Conservation (phyloP, 2,329 filamentous ascomycete species). For the Penicillium digitatum region DNA sequence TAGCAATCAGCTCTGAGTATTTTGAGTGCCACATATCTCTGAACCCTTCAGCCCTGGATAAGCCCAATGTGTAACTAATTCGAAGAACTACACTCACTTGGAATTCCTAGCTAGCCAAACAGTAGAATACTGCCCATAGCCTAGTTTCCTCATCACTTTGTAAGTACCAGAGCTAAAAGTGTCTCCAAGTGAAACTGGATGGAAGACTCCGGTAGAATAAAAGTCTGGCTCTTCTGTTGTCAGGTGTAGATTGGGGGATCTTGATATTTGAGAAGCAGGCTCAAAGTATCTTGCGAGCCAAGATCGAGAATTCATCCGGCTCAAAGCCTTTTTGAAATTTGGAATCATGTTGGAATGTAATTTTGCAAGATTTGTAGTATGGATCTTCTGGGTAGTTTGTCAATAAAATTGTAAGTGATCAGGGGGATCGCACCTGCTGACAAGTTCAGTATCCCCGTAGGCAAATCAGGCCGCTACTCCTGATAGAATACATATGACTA, state of each 20-base stretch:
- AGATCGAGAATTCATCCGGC: background rate
- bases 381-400: no score
- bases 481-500: no score
- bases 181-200: conserved; percentile 45
- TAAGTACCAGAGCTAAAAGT: conserved; percentile 91
- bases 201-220: background rate
- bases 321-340: background rate
- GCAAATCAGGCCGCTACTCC: no score
- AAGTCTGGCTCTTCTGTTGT: background rate
- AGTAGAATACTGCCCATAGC: conserved; percentile 92
- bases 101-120: conserved; percentile 78
- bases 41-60: background rate
- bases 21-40: background rate
- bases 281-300: background rate
- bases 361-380: no score
- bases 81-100: conserved; percentile 35
- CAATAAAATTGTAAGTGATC: no score
- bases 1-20: background rate
- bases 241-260: background rate
- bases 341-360: background rate
- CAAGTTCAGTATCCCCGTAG: no score
- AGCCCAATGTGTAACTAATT: conserved; percentile 13
- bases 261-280: background rate
- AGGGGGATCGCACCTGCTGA: no score
- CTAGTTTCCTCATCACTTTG: conserved; percentile 80